Evolutionary conservation across 441 rosid species (phyloP).

Genomic region (Melianthus villosus): DNA sequence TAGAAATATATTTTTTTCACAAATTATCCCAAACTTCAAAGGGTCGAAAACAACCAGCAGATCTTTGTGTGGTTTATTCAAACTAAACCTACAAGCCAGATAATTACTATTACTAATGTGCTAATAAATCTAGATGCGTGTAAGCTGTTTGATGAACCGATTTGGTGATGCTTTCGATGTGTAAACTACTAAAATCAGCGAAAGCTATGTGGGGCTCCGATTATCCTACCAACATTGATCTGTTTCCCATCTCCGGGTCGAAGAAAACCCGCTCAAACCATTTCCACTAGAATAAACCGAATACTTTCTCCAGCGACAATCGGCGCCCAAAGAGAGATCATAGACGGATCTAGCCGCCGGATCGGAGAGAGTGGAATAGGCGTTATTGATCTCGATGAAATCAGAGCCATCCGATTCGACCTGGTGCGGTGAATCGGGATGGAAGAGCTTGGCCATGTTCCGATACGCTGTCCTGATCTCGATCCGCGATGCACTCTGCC

Average conservation of each 20-base stretch:
- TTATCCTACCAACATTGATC: slow-evolving; percentile 74
- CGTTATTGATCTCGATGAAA: slow-evolving; percentile 63
- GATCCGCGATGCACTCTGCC: slow-evolving; percentile 40
- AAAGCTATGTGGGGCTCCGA: too few relatives aligned
- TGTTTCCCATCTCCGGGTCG: slow-evolving; percentile 74
- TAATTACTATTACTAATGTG: too few relatives aligned
- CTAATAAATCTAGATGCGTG: too few relatives aligned
- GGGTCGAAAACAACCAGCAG: too few relatives aligned
- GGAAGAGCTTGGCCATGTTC: slow-evolving; percentile 57
- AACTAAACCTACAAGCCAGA: too few relatives aligned
- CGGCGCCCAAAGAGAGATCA: slow-evolving; percentile 34
- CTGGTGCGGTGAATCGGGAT: slow-evolving; percentile 39
- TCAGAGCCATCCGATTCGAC: slow-evolving; percentile 13
- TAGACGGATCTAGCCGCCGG: slow-evolving; percentile 61
- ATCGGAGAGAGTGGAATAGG: slow-evolving; percentile 66
- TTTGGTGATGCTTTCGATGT: too few relatives aligned
- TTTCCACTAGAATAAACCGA: slow-evolving; percentile 1
- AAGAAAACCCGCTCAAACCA: slow-evolving; percentile 13
- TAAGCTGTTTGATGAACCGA: too few relatives aligned
- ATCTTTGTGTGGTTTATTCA: too few relatives aligned
- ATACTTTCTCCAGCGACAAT: slow-evolving; percentile 3
- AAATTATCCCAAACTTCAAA: too few relatives aligned
- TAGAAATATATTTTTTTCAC: too few relatives aligned
- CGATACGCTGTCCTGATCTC: slow-evolving; percentile 74
- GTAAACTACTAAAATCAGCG: too few relatives aligned